A percentile compares a stretch with the other conserved stretches of the same genome.
Evolutionary conservation across 257 asterid genomes (phyloP).

Genomic region (Paraleonurus japonicus): DNA sequence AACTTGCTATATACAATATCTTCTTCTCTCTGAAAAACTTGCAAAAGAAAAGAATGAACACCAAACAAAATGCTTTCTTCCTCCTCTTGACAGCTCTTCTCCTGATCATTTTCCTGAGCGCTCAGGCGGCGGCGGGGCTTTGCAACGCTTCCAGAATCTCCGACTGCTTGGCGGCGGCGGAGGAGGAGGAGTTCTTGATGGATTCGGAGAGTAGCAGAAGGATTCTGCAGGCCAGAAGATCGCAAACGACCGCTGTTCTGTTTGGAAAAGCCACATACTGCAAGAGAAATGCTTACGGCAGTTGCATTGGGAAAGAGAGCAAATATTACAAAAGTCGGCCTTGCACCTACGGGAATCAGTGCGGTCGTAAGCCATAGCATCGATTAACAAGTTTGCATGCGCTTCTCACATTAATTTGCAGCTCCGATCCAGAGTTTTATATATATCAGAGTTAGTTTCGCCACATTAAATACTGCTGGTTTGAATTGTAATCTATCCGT

Average conservation of each 20-base stretch:
- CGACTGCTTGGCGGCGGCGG: constrained; percentile 13
- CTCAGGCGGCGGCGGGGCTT: neutral
- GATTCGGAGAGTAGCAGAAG: constrained; percentile 26
- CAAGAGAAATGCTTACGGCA: neutral
- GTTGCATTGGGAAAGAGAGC: neutral
- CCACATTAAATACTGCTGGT: too few species aligned
- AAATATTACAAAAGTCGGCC: neutral
- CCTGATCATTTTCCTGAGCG: neutral
- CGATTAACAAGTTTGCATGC: neutral
- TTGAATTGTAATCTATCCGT: neutral
- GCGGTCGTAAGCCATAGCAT: neutral
- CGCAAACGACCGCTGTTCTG: neutral
- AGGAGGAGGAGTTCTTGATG: constrained; percentile 23
- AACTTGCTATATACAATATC: neutral
- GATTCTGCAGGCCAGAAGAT: neutral
- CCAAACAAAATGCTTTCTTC: neutral
- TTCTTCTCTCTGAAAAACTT: neutral
- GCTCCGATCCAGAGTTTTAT: too few species aligned
- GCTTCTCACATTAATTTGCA: too few species aligned
- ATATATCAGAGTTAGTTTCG: neutral
- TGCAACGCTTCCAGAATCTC: constrained; percentile 16
- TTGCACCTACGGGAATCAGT: neutral
- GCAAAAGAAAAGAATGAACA: neutral
- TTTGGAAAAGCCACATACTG: neutral
- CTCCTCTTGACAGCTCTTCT: neutral